Evolutionary conservation across 768 basidiomycete species (phyloP).

Genomic region (Pleurotus giganteus): DNA sequence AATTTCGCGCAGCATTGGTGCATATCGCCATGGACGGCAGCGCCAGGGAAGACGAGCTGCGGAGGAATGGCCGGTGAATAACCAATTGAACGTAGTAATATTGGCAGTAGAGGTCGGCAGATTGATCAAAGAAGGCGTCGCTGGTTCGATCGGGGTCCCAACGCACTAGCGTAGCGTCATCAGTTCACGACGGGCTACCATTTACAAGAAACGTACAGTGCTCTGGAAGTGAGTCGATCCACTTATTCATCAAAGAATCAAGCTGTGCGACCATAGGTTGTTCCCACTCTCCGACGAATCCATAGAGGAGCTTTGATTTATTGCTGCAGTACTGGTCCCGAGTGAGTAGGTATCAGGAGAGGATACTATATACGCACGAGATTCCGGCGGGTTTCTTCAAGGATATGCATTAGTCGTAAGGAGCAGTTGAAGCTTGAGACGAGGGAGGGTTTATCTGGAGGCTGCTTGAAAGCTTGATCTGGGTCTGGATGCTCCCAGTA

Average conservation of each 20-base stretch:
- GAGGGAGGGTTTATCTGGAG: slow-evolving; percentile 49
- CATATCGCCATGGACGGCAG: slow-evolving; percentile 75
- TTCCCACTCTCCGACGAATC: slow-evolving; percentile 57
- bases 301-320: slow-evolving; percentile 52
- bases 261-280: slow-evolving; percentile 66
- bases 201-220: slow-evolving; percentile 39
- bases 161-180: no score
- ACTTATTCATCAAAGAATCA: slow-evolving; percentile 69
- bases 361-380: slow-evolving; percentile 42
- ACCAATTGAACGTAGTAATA: slow-evolving; percentile 68
- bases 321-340: slow-evolving; percentile 69
- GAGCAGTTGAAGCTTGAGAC: slow-evolving; percentile 56
- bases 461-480: slow-evolving; percentile 63
- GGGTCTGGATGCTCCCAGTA: slow-evolving; percentile 68
- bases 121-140: slow-evolving; percentile 53
- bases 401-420: slow-evolving; percentile 57
- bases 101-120: slow-evolving; percentile 49
- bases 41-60: slow-evolving; percentile 41
- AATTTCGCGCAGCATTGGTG: slow-evolving; percentile 78
- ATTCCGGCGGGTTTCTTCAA: slow-evolving; percentile 55
- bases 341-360: not conserved
- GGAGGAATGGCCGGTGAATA: slow-evolving; percentile 76
- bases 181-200: no score
- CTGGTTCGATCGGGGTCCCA: slow-evolving; percentile 52
- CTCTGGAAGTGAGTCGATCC: slow-evolving; percentile 65